Conservation (phyloP, 2,329 filamentous ascomycete species). For the Trichoderma gracile region DNA sequence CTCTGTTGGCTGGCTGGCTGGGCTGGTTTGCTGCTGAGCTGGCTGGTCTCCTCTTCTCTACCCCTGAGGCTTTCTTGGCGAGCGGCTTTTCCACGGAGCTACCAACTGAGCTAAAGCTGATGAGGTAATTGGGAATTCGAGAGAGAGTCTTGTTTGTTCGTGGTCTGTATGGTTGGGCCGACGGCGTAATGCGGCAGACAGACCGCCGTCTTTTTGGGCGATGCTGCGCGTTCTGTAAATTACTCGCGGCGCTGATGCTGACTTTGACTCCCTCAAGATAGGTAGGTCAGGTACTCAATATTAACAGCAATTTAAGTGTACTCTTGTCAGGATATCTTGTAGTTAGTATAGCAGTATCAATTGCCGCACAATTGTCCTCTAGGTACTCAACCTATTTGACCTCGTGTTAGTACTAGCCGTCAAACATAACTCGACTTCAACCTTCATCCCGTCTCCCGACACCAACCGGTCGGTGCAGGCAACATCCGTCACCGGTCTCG, state of each 20-base stretch:
- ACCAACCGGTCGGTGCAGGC: neutral
- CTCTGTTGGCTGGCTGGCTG: no score
- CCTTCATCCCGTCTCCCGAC: neutral
- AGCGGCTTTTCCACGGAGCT: conserved; percentile 23
- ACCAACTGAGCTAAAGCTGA: conserved; percentile 21
- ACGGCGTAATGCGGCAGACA: conserved; percentile 14
- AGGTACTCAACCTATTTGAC: no score
- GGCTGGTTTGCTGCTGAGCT: no score
- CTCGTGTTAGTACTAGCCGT: no score
- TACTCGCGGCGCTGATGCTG: conserved; percentile 3
- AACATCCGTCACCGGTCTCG: conserved; percentile 2
- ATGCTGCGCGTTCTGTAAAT: conserved; percentile 14
- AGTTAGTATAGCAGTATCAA: no score
- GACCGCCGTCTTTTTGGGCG: conserved; percentile 7
- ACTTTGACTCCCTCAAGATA: neutral
- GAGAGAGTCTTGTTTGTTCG: neutral
- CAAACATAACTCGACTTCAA: no score
- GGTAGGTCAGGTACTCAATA: neutral
- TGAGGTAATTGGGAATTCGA: conserved; percentile 15
- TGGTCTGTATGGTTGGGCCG: neutral
- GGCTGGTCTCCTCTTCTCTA: no score
- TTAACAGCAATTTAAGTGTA: no score
- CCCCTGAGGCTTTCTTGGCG: conserved; percentile 10
- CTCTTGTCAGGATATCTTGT: no score
- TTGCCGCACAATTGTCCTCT: no score